Conservation (phyloP, 495 filamentous ascomycete genomes). For the Daldinia bambusicola region DNA sequence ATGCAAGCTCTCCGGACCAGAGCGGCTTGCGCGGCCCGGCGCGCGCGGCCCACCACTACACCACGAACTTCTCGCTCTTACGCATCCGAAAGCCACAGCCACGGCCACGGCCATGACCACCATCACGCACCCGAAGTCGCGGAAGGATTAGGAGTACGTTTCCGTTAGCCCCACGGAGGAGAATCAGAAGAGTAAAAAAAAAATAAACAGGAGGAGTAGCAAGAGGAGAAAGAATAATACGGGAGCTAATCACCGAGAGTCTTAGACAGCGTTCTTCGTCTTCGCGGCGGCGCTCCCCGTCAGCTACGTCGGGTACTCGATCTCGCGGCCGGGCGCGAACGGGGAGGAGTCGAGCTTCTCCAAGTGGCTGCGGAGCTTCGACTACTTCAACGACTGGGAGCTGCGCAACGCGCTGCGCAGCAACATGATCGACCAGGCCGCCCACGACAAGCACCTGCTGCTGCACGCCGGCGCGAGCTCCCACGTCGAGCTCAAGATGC, state of each 20-base stretch:
- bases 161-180: background rate
- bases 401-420: conserved; percentile 54
- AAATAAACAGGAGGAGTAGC: too few species aligned
- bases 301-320: conserved; percentile 51
- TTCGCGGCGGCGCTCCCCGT: conserved; percentile 49
- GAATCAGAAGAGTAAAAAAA: too few species aligned
- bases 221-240: background rate
- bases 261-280: conserved; percentile 55
- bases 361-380: conserved; percentile 49
- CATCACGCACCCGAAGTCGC: conserved; percentile 51
- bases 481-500: conserved; percentile 56
- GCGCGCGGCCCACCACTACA: conserved; percentile 43
- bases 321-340: conserved; percentile 56
- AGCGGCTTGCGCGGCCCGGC: conserved; percentile 52
- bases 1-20: conserved; percentile 61
- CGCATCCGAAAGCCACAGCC: conserved; percentile 52
- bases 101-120: conserved; percentile 26
- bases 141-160: conserved; percentile 59
- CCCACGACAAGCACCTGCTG: conserved; percentile 60
- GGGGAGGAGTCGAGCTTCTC: conserved; percentile 53
- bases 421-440: conserved; percentile 57
- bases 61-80: conserved; percentile 54
- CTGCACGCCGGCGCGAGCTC: conserved; percentile 45
- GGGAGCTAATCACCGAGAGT: background rate
- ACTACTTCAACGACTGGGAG: conserved; percentile 56